phyloP scores from a whole-genome alignment of 225 moss, liverwort and hornwort genomes.

The Neckera pumila region DNA sequence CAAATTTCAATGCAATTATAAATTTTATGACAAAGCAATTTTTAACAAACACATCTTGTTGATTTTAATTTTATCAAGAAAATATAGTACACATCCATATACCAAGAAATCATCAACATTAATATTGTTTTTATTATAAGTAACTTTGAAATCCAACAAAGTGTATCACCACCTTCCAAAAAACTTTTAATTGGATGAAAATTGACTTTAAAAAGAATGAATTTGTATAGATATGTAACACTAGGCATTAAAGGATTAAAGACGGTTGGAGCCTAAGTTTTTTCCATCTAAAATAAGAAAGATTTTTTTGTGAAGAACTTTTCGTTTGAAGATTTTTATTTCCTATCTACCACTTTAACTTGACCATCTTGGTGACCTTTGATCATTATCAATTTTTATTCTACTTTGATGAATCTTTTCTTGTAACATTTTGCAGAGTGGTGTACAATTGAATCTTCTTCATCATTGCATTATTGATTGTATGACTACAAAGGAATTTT shows the following conservation, averaged over 20 bases:
- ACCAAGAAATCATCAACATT: background rate
- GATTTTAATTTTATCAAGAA: background rate
- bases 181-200: background rate
- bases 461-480: background rate
- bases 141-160: background rate
- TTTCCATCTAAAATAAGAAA: background rate
- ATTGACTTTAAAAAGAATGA: background rate
- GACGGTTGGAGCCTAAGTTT: background rate
- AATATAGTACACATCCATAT: background rate
- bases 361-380: background rate
- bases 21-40: background rate
- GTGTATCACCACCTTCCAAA: background rate
- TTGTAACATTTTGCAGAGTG: background rate
- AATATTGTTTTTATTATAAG: too few relatives aligned
- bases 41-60: background rate
- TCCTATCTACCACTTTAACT: background rate
- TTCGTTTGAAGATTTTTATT: background rate
- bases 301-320: background rate
- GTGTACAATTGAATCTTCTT: accelerated
- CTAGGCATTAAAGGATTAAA: background rate
- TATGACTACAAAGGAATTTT: background rate
- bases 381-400: too few relatives aligned
- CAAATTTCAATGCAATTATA: background rate
- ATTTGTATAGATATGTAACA: background rate
- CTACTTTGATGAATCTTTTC: background rate